Base-by-base conservation (phyloP, 225 moss, liverwort and hornwort genomes). In the Polytrichum commune region DNA sequence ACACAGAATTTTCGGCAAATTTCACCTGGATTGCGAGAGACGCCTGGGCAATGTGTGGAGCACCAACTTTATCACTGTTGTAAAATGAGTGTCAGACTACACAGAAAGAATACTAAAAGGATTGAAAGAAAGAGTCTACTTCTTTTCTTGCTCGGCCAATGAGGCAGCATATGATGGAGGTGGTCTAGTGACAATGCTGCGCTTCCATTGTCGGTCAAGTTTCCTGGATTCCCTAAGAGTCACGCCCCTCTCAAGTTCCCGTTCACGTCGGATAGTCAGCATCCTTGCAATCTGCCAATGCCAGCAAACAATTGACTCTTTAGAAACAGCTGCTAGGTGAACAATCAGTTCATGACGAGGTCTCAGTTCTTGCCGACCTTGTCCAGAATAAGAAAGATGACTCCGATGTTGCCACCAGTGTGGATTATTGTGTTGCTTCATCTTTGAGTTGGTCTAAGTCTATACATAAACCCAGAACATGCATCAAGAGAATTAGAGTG, bases 151-250 rank as follows among this genome's bases (percentile, higher is more conserved):
- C 46, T 83, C 83, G 2, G 86, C 86, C 16, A 86, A 68, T 38
- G 27, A 32, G 26, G 86, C 86, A 53, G 83, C 78, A 28, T 86
- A 86, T 19, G 93, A 91, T 58, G 93, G 80, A 32, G 93, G 90
- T 72, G 96, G 90, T 73, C 81, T 88, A 26, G 89, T 78, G 38
- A 94, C 90, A 69, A 88, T 85, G 72, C 79, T 93, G 76, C 83
- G 80, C 89, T 93, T 92, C 96, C 96, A 96, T 66, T 90, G 85
- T 58, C 89, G 82, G 24, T 96, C 96, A 27, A 96, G 84, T 77
- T 96, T 96, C 79, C 93, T 80, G 7, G 96, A 96, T 66, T 93
- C 90, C 74, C 96, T 87, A 77, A 84, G 62, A 0, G 66, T 83
- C 58, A 96, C 76, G 29, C 90, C 96, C 46, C 80, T 78, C 46